Base-by-base conservation (phyloP, 176 grass and related monocot genomes). In the Aegilops sharonensis region DNA sequence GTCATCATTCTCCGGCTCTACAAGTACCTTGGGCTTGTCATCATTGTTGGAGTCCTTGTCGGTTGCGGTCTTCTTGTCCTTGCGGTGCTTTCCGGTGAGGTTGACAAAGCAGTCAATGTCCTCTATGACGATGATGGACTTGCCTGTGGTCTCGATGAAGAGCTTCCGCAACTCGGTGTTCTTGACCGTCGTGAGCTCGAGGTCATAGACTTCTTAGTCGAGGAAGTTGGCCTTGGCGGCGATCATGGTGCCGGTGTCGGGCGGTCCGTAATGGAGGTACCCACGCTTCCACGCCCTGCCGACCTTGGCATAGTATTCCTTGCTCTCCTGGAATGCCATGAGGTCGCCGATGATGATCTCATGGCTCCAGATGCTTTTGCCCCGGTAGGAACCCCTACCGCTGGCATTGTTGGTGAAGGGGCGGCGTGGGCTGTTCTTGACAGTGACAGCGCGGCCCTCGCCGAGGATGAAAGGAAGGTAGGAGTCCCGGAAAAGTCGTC, bases 61-160 rank as follows among this genome's bases (percentile, higher is more conserved):
- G 4, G 13, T 1, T 50, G 47, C 2, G 47, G 5, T 0, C 54
- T 57, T 57, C 54, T 57, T 57, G 15, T 57, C 15, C 54, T 21
- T 57, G 17, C 5, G 54, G 47, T 83, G 72, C 17, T 92, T 92
- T 5, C 75, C 88, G 13, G 90, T 95, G 63, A 95, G 79, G 50
- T 93, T 86, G 11, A 93, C 54, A 3, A 83, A 92, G 88, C 86
- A 92, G 56, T 95, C 88, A 9, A 95, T 88, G 84, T 92, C 90
- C 82, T 90, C 90, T 39, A 95, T 86, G 25, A 95, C 90, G 60
- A 90, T 84, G 13, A 92, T 90, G 3, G 93, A 95, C 63, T 93
- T 92, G 36, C 91, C 59, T 0, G 77, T 89, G 0, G 91, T 95
- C 57, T 95, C 81, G 25, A 93, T 93, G 83, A 93, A 95, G 45